Percentiles rank a stretch among this genome's conserved stretches.
phyloP scores from a whole-genome alignment of 345 rosid genomes.

The Chamaenerion angustifolium region DNA sequence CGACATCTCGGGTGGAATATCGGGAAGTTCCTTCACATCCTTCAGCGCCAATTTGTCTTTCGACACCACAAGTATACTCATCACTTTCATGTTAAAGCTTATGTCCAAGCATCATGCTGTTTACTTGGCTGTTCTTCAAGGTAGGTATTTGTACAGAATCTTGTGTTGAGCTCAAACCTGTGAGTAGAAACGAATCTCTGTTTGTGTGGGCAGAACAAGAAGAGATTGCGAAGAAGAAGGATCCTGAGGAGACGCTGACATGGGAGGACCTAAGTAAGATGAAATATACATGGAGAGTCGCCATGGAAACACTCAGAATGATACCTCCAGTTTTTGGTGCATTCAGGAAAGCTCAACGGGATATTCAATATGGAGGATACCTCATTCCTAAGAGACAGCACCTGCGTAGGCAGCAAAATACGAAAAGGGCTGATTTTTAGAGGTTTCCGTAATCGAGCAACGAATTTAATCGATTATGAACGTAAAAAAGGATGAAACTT shows the following conservation, averaged over 20 bases:
- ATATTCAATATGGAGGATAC: constrained; percentile 25
- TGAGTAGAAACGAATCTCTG: neutral
- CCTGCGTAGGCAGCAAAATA: too few species aligned
- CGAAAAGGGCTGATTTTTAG: too few species aligned
- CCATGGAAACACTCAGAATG: constrained; percentile 37
- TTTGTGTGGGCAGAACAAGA: constrained; percentile 32
- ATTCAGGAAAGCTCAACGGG: constrained; percentile 30
- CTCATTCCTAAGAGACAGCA: constrained; percentile 43
- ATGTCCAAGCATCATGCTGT: constrained; percentile 26
- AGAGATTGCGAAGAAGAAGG: constrained; percentile 28
- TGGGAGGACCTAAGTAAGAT: constrained; percentile 45
- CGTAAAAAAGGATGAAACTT: too few species aligned
- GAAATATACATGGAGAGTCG: constrained; percentile 55
- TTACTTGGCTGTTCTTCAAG: constrained; percentile 31
- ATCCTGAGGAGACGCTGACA: constrained; percentile 21
- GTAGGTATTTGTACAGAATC: constrained; percentile 6
- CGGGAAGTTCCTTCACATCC: too few species aligned
- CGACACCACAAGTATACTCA: constrained; percentile 33
- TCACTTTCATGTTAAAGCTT: constrained; percentile 33
- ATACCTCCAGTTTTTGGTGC: constrained; percentile 34
- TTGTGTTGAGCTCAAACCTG: too few species aligned
- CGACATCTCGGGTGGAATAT: too few species aligned
- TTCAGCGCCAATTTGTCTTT: too few species aligned
- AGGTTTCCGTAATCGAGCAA: too few species aligned
- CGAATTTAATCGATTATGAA: too few species aligned